These are phyloP conservation scores for Nicotiana sylvestris DNA, from an alignment of 257 asterid species.

Conservation along the genomic window DNA sequence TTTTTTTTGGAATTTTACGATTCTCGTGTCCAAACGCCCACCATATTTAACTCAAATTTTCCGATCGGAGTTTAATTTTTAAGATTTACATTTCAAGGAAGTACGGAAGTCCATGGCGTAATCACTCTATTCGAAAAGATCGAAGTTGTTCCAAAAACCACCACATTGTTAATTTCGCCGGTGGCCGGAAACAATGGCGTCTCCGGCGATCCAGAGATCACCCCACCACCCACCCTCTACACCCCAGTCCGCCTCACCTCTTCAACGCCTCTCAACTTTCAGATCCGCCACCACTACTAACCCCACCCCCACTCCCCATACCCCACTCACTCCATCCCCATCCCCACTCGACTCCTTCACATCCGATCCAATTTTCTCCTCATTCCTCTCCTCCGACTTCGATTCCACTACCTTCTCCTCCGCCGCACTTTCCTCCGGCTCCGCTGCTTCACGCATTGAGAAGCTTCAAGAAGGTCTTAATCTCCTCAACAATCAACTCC, in stretches of 20 bases:
- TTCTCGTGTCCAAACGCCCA: too few species aligned
- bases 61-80: too few species aligned
- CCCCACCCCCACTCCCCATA: conserved; percentile 20
- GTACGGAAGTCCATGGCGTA: too few species aligned
- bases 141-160: too few species aligned
- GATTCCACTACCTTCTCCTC: conserved; percentile 89
- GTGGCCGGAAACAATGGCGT: conserved; percentile 40
- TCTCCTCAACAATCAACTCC: conserved; percentile 75
- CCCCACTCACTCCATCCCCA: conserved; percentile 21
- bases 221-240: not conserved
- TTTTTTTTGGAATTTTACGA: too few species aligned
- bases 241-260: conserved; percentile 36
- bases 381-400: conserved; percentile 82
- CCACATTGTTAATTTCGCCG: not conserved
- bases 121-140: too few species aligned
- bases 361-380: conserved; percentile 76
- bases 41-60: too few species aligned
- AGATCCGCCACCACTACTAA: conserved; percentile 21
- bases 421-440: conserved; percentile 92
- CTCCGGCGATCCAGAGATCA: conserved; percentile 48
- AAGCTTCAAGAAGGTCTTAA: conserved; percentile 87
- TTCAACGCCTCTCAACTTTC: conserved; percentile 77
- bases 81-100: too few species aligned
- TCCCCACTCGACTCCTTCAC: conserved; percentile 60
- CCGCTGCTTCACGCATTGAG: conserved; percentile 91